Conservation (phyloP, 2,329 filamentous ascomycete genomes). For the Sporothrix brasiliensis region DNA sequence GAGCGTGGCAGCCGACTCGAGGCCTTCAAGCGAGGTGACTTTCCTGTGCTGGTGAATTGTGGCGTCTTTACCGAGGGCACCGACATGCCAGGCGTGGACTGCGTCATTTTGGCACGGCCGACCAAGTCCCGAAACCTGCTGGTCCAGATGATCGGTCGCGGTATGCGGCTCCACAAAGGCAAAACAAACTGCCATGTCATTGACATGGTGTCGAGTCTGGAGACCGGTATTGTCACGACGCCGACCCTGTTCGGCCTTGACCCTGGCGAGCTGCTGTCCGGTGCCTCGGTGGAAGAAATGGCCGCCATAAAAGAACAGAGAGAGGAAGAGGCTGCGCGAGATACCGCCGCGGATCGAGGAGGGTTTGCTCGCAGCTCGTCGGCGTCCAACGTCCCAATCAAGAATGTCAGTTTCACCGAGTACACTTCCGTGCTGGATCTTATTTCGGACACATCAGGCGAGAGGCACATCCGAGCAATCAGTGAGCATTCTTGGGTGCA, state of each 20-base stretch:
- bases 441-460: slow-evolving; percentile 76
- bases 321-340: slow-evolving; percentile 48
- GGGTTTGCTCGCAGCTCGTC: background rate
- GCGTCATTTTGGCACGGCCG: slow-evolving; percentile 81
- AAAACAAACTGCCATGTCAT: slow-evolving; percentile 93
- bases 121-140: slow-evolving; percentile 92
- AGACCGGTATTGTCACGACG: slow-evolving; percentile 82
- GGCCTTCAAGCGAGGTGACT: slow-evolving; percentile 74
- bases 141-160: slow-evolving; percentile 96
- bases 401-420: slow-evolving; percentile 76
- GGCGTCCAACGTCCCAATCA: slow-evolving; percentile 33
- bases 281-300: slow-evolving; percentile 66
- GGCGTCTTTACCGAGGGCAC: slow-evolving; percentile 97
- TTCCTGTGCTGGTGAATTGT: slow-evolving; percentile 89
- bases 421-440: slow-evolving; percentile 93
- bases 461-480: slow-evolving; percentile 74
- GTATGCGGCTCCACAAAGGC: slow-evolving; percentile 77
- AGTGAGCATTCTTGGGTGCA: slow-evolving; percentile 83
- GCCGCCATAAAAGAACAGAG: slow-evolving; percentile 55
- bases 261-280: slow-evolving; percentile 72
- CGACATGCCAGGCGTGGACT: slow-evolving; percentile 97
- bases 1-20: slow-evolving; percentile 71
- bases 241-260: slow-evolving; percentile 93
- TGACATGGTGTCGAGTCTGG: slow-evolving; percentile 88
- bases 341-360: background rate